Base-by-base conservation (phyloP, 106 monocot genomes). In the Gastrodia elata region DNA sequence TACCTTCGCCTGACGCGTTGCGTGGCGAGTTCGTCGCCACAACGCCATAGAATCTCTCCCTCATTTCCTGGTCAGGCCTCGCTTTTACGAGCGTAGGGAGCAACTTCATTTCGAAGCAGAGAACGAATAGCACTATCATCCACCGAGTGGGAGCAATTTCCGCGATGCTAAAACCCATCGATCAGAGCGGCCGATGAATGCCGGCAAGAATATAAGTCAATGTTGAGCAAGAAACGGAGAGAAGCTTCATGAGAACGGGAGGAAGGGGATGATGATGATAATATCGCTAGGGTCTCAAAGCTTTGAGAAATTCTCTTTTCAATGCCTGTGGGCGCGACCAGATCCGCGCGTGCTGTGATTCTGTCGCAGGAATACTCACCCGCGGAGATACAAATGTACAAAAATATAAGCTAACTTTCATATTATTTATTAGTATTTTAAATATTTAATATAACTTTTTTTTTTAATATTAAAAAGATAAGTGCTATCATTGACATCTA, bases 51-150 rank as follows among this genome's bases (percentile, higher is more conserved):
- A 98, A 98, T 56, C 80, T 90, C 74, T 86, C 88, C 82, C 80
- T 84, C 73, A 83, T 98, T 80, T 88, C 93, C 77, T 91, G 88
- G 72, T 98, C 98, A 30, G 93, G 88, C 77, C 93, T 85, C 28
- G 87, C 85, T 16, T 24, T 16, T 39, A 39, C 74, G 24, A 13
- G 22, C 32, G 64, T 41, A 37, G 76, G 40, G n/a, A 79, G 38
- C 35, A 72, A n/a, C 28, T 13, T 61, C 61, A 61, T 30, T 18
- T 40, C 59, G 70, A 81, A 10, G 49, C 55, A 33, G 41, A 74
- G 0, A 39, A 42, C 32, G 44, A 71, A 16, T 2, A 69, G 24
- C 9, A 40, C 69, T 0, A 25, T 13, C 69, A 37, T 67, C 38
- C 14, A 16, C 39, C 39, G 38, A 8, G 24, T 14, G 18, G 38